Percentiles rank a stretch among this genome's conserved stretches.
phyloP scores from a whole-genome alignment of 2,329 filamentous ascomycete species.

The Tolypocladium album region DNA sequence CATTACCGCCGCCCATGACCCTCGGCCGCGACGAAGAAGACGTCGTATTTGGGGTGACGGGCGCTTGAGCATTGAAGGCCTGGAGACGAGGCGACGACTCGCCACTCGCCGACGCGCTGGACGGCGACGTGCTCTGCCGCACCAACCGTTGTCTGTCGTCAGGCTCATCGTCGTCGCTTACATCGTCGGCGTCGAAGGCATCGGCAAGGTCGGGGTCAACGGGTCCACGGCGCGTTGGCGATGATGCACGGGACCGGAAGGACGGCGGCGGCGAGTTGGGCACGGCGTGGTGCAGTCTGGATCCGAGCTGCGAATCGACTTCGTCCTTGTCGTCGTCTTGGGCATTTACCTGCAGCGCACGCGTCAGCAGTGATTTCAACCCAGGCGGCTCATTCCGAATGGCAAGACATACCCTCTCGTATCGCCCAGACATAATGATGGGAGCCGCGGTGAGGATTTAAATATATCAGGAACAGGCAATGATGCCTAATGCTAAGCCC shows the following conservation, averaged over 20 bases:
- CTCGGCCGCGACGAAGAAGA: conserved; percentile 28
- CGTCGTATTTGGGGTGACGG: conserved; percentile 5
- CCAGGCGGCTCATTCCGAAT: neutral
- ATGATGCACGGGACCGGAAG: conserved; percentile 74
- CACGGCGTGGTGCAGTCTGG: conserved; percentile 21
- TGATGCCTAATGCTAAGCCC: neutral
- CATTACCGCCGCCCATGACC: conserved; percentile 62
- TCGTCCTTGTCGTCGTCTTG: conserved; percentile 49
- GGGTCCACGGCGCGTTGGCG: conserved; percentile 28
- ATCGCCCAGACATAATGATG: conserved; percentile 40
- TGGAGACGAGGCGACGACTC: neutral
- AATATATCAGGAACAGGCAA: conserved; percentile 1
- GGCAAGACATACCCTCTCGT: conserved; percentile 41
- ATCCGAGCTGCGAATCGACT: conserved; percentile 16
- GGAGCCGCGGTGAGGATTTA: conserved; percentile 5
- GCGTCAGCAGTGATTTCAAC: neutral
- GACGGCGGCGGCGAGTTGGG: conserved; percentile 65
- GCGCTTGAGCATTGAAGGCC: neutral
- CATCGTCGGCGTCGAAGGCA: conserved; percentile 78
- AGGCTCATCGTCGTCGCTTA: conserved; percentile 57
- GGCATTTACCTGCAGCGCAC: conserved; percentile 39
- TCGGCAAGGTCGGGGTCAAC: conserved; percentile 81
- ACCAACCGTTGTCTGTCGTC: conserved; percentile 84
- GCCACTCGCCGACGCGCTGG: conserved; percentile 7
- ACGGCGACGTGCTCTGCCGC: conserved; percentile 43